These are phyloP conservation scores for Centella asiatica DNA, from an alignment of 129 eudicot genomes.

Conservation along the genomic window DNA sequence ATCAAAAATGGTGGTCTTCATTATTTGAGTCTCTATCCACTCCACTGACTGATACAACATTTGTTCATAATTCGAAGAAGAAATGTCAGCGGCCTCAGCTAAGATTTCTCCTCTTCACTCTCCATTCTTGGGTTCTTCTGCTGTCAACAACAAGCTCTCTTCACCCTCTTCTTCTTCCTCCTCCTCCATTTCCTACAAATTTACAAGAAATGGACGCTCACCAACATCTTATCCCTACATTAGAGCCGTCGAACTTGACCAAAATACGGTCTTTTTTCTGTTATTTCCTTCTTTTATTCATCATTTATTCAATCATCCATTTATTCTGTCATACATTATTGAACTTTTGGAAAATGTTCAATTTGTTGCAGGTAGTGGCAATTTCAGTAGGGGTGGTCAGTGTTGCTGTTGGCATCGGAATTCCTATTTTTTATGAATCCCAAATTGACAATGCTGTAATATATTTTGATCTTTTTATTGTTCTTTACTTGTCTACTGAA, in stretches of 20 bases:
- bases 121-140: conserved; percentile 47
- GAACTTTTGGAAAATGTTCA: background rate
- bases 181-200: conserved; percentile 27
- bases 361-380: conserved; percentile 49
- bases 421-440: conserved; percentile 80
- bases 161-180: conserved; percentile 18
- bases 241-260: conserved; percentile 71
- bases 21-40: conserved; percentile 1
- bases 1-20: background rate
- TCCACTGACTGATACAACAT: background rate
- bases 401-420: conserved; percentile 78
- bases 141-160: conserved; percentile 17
- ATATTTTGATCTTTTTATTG: background rate
- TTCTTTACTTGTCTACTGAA: background rate
- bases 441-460: conserved; percentile 86
- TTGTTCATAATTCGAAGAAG: background rate
- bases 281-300: background rate
- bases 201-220: conserved; percentile 30
- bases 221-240: conserved; percentile 40
- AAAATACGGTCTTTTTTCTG: conserved; percentile 49
- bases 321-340: background rate
- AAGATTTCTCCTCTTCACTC: conserved; percentile 35
- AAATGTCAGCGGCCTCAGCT: conserved; percentile 39
- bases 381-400: conserved; percentile 85
- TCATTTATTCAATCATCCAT: too few relatives aligned